phyloP scores from a whole-genome alignment of 192 early-diverging fungal species.

The Backusella mclennaniae region DNA sequence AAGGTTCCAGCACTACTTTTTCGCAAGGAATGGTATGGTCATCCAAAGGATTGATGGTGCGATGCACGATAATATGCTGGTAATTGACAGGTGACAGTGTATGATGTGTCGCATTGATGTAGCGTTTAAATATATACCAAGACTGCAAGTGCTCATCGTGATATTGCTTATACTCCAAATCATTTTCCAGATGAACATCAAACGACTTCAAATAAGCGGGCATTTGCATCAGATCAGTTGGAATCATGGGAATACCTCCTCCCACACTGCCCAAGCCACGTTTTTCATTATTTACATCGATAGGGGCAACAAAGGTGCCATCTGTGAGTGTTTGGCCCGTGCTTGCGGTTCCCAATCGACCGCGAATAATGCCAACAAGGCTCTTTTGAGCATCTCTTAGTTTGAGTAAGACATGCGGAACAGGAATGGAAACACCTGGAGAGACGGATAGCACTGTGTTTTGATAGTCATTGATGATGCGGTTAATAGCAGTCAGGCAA shows the following conservation, averaged over 20 bases:
- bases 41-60: conserved; percentile 57
- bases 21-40: conserved; percentile 61
- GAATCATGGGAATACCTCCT: neutral
- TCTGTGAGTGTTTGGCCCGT: neutral
- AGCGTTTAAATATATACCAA: conserved; percentile 41
- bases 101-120: neutral
- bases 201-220: conserved; percentile 16
- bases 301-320: neutral
- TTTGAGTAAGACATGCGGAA: conserved; percentile 74
- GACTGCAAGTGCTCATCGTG: conserved; percentile 42
- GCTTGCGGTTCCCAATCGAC: conserved; percentile 16
- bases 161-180: conserved; percentile 39
- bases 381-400: conserved; percentile 61
- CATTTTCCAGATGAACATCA: neutral
- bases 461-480: conserved; percentile 58
- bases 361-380: conserved; percentile 33
- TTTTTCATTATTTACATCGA: conserved; percentile 6
- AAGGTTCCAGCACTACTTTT: conserved; percentile 67
- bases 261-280: neutral
- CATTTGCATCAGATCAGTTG: conserved; percentile 10
- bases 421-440: conserved; percentile 81
- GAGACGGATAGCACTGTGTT: conserved; percentile 83
- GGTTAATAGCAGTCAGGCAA: conserved; percentile 30
- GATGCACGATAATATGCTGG: conserved; percentile 72
- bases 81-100: conserved; percentile 64